Conservation (phyloP, 2,329 filamentous ascomycete genomes). For the Fusarium phyllophilum region DNA sequence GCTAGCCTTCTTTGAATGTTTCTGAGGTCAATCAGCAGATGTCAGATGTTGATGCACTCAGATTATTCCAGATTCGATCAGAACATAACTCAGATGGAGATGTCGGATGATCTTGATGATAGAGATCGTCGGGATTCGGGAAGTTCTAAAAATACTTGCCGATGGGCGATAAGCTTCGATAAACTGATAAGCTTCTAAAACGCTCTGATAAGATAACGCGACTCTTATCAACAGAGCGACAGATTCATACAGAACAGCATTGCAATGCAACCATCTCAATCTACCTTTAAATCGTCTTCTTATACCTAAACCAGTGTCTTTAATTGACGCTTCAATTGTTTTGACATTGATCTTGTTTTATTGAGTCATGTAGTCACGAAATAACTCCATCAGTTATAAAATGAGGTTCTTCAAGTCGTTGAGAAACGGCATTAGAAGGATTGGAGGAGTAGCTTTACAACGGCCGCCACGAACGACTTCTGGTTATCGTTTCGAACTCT, state of each 20-base stretch:
- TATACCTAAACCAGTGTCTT: accelerated
- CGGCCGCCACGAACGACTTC: background rate
- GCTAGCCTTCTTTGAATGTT: background rate
- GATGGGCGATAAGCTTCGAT: background rate
- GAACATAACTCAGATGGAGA: background rate
- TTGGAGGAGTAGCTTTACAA: accelerated
- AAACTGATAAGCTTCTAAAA: background rate
- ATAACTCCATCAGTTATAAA: accelerated
- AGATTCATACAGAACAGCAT: background rate
- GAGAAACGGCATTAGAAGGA: accelerated
- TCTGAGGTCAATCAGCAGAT: background rate
- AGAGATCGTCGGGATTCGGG: background rate
- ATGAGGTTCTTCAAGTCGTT: accelerated
- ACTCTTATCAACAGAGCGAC: background rate
- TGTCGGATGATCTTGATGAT: background rate
- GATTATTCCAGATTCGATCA: background rate
- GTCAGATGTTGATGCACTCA: background rate
- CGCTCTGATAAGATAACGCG: background rate
- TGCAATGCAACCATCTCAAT: background rate
- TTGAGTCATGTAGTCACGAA: accelerated
- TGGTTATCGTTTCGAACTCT: accelerated
- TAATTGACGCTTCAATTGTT: too few relatives aligned
- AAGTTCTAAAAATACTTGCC: background rate
- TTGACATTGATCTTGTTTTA: too few relatives aligned
- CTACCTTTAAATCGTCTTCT: too few relatives aligned